Base-by-base conservation (phyloP, 345 rosid genomes). In the Gynandropsis gynandra region DNA sequence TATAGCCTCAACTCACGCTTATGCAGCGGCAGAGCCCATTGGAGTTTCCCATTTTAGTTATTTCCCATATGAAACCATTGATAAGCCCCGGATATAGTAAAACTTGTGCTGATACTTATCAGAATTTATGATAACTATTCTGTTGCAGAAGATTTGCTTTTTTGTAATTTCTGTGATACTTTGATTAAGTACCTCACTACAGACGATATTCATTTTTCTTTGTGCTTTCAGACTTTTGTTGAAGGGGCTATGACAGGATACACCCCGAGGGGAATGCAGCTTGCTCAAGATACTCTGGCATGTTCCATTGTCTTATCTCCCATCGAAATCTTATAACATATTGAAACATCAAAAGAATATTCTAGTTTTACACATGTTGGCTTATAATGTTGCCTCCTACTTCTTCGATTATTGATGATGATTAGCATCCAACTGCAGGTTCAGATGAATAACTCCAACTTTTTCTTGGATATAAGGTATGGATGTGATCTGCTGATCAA, bases 161-260 rank as follows among this genome's bases (percentile, higher is more conserved):
- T n/a, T n/a, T n/a, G n/a, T n/a, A n/a, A n/a, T n/a, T n/a, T n/a
- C n/a, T n/a, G n/a, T n/a, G n/a, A n/a, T n/a, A n/a, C n/a, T n/a
- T n/a, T n/a, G n/a, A n/a, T n/a, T 56, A 16, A 8, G 12, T 31
- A 21, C 32, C 39, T 7, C 29, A 13, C 9, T 36, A n/a, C 0
- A 36, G 40, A 36, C 13, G 40, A 9, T 36, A 7, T 46, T 15
- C 29, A 2, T 32, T 29, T 52, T 27, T 41, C 19, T 36, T 68
- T 61, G 44, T 51, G 62, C 58, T 56, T 69, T 64, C 72, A 87
- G 98, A 76, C 93, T 9, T 75, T 87, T 16, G 54, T 72, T 43
- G 97, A 82, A 40, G 98, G 97, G 66, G 97, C 96, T 46, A 92
- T 92, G 97, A 37, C 68, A 31, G 90, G 85, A 9, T 64, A 87